phyloP scores from a whole-genome alignment of 1,284 basidiomycete genomes.

The Trichosporon ovoides region DNA sequence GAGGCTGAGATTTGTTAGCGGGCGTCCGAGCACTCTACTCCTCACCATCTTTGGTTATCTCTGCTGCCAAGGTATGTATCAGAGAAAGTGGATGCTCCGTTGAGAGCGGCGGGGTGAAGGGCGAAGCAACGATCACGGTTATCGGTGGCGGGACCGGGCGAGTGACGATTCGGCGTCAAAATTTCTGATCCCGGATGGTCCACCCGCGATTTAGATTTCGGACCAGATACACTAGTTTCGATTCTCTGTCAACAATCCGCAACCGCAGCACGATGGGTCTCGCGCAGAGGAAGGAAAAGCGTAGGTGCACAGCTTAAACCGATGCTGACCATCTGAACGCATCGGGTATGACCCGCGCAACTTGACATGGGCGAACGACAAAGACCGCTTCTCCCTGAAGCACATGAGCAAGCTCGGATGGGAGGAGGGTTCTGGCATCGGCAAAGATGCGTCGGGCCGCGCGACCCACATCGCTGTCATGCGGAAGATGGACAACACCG shows the following conservation, averaged over 20 bases:
- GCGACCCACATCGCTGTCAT: constrained; percentile 48
- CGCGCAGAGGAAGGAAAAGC: constrained; percentile 48
- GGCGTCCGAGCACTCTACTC: background rate
- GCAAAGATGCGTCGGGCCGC: constrained; percentile 39
- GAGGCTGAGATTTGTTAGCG: constrained; percentile 35
- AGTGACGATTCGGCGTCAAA: constrained; percentile 14
- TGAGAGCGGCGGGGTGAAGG: constrained; percentile 1
- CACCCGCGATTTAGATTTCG: constrained; percentile 7
- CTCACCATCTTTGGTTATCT: constrained; percentile 26
- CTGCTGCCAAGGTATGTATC: constrained; percentile 2
- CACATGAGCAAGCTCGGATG: constrained; percentile 49
- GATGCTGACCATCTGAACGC: constrained; percentile 30
- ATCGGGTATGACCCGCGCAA: constrained; percentile 50
- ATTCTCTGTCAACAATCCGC: constrained; percentile 11
- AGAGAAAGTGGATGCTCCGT: background rate
- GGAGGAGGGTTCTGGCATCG: constrained; percentile 42
- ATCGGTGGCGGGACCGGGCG: constrained; percentile 9
- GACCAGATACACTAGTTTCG: constrained; percentile 20
- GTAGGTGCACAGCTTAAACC: constrained; percentile 19
- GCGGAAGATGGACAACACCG: constrained; percentile 46
- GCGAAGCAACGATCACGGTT: background rate
- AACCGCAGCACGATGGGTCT: constrained; percentile 40
- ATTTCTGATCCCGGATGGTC: constrained; percentile 22
- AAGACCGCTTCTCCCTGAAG: constrained; percentile 47
- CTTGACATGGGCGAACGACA: constrained; percentile 49